These are phyloP conservation scores for Rossbeevera mucosa DNA, from an alignment of 768 basidiomycete species.

Conservation along the genomic window DNA sequence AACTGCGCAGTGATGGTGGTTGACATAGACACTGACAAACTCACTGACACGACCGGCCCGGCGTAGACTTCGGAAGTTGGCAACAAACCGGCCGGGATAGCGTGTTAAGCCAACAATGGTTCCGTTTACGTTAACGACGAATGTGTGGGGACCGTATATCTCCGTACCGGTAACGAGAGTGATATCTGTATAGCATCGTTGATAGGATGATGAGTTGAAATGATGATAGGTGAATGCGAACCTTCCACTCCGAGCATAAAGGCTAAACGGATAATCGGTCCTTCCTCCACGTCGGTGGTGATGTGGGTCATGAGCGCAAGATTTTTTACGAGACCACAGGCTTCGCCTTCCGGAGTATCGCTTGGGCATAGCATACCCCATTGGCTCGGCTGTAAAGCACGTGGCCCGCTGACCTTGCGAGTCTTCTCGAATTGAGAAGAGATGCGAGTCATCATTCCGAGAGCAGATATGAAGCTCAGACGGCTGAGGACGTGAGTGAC, in stretches of 20 bases:
- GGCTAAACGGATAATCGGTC: constrained; percentile 81
- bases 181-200: constrained; percentile 59
- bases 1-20: constrained; percentile 90
- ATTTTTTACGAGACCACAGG: constrained; percentile 98
- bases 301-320: constrained; percentile 99
- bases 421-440: constrained; percentile 99
- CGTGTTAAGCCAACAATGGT: constrained; percentile 91
- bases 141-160: constrained; percentile 90
- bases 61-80: constrained; percentile 87
- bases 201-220: constrained; percentile 11
- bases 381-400: constrained; percentile 95
- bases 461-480: constrained; percentile 91
- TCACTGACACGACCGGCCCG: constrained; percentile 90
- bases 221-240: constrained; percentile 29
- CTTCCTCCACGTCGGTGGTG: constrained; percentile 97
- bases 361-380: constrained; percentile 99
- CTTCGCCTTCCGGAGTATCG: constrained; percentile 99
- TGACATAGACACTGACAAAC: constrained; percentile 95
- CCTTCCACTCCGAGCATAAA: constrained; percentile 98
- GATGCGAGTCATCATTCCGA: constrained; percentile 99
- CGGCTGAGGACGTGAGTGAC: constrained; percentile 97
- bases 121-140: constrained; percentile 96
- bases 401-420: constrained; percentile 94
- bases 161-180: constrained; percentile 88
- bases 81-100: constrained; percentile 78